Conservation (phyloP, 106 monocot genomes). For the Xerophyta viscosa region DNA sequence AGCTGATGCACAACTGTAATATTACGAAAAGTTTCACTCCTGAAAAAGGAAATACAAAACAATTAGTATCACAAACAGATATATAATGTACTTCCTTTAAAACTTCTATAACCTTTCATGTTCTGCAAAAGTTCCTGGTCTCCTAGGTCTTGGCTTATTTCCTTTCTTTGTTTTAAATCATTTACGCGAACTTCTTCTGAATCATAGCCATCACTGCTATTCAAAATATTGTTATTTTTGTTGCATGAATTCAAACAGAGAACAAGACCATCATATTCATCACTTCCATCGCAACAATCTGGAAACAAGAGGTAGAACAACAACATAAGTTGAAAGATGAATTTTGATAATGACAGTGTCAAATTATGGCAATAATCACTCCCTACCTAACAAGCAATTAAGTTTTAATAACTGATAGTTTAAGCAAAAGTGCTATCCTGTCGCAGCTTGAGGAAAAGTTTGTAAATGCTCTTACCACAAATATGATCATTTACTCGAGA, state of each 20-base stretch:
- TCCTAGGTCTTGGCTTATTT: slow-evolving; percentile 29
- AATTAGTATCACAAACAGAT: neutral
- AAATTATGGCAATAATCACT: neutral
- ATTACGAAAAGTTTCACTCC: slow-evolving; percentile 29
- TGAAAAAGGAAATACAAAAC: slow-evolving; percentile 10
- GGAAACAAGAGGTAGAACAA: neutral
- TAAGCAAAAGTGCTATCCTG: no score
- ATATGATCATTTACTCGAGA: slow-evolving; percentile 86
- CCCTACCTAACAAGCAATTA: no score
- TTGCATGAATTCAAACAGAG: slow-evolving; percentile 57
- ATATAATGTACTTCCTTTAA: neutral
- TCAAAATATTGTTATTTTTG: slow-evolving; percentile 20
- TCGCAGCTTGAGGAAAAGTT: no score
- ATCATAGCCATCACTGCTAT: slow-evolving; percentile 3
- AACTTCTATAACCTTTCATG: slow-evolving; percentile 30
- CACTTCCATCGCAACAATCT: slow-evolving; percentile 99
- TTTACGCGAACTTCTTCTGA: neutral
- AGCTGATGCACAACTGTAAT: slow-evolving; percentile 19
- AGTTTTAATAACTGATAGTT: no score
- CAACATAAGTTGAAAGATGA: neutral
- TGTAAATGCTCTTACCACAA: slow-evolving; percentile 46
- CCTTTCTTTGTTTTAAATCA: slow-evolving; percentile 5
- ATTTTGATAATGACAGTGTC: neutral
- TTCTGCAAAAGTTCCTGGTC: slow-evolving; percentile 50
- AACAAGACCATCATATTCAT: slow-evolving; percentile 63